Conservation (phyloP, 2,329 filamentous ascomycete genomes). For the Massarina eburnea region DNA sequence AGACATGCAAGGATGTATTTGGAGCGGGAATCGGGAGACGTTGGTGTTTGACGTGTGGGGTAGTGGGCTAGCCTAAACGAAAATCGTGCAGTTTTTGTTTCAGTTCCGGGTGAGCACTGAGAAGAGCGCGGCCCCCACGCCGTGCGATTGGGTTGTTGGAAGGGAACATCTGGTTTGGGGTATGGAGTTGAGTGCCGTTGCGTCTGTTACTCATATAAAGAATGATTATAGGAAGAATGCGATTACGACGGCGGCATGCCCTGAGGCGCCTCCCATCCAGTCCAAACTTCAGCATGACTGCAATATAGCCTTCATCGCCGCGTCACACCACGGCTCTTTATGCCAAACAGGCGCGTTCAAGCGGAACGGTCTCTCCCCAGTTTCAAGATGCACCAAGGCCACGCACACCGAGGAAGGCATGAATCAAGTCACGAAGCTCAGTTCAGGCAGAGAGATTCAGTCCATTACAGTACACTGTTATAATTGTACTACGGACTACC, state of each 20-base stretch:
- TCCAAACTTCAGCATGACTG: no score
- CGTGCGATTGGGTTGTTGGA: neutral
- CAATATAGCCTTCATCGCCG: neutral
- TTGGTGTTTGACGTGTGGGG: slow-evolving; percentile 5
- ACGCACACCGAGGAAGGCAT: slow-evolving; percentile 1
- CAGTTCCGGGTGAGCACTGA: neutral
- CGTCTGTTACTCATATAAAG: no score
- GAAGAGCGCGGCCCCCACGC: neutral
- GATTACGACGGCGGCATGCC: no score
- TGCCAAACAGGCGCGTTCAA: neutral
- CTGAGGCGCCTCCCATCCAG: no score
- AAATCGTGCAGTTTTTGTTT: slow-evolving; percentile 14
- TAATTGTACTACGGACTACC: slow-evolving; percentile 1
- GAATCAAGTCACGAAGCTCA: neutral
- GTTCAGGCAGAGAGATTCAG: neutral
- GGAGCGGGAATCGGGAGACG: neutral
- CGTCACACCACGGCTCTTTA: neutral
- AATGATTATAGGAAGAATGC: no score
- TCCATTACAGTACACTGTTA: slow-evolving; percentile 1
- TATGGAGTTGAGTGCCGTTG: neutral
- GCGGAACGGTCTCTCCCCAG: slow-evolving; percentile 7
- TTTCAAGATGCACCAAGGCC: slow-evolving; percentile 4
- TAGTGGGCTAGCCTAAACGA: slow-evolving; percentile 14
- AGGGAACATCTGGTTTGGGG: no score
- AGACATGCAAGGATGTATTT: neutral